phyloP scores from a whole-genome alignment of 2,329 filamentous ascomycete species.

The Diaporthe citri region DNA sequence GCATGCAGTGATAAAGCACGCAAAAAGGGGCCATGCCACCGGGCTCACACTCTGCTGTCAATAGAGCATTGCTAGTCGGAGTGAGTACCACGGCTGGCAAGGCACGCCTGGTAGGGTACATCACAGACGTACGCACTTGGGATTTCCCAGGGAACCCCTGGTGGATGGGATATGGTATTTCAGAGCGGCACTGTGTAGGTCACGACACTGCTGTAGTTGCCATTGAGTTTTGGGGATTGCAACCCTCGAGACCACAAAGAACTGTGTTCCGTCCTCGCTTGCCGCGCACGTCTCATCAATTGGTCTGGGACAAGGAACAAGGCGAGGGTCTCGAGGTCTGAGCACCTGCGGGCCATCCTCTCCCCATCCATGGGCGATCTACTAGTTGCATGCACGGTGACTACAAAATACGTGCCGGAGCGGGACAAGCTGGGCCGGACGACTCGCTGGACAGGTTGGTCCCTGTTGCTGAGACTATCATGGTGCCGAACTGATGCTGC shows the following conservation, averaged over 20 bases:
- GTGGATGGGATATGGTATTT: not conserved
- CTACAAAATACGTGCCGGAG: conserved; percentile 32
- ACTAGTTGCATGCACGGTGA: conserved; percentile 28
- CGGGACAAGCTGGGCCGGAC: conserved; percentile 28
- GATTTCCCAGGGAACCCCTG: not conserved
- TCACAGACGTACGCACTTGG: not conserved
- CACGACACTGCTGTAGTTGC: conserved; percentile 4
- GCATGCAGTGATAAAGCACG: conserved; percentile 9
- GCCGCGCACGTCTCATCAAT: conserved; percentile 38
- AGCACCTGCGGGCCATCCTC: conserved; percentile 26
- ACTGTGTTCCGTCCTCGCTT: conserved; percentile 26
- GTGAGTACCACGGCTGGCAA: not conserved
- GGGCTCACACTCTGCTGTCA: not conserved
- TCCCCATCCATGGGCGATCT: conserved; percentile 17
- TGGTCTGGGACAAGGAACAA: conserved; percentile 30
- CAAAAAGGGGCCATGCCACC: conserved; percentile 10
- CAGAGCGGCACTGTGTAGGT: not conserved
- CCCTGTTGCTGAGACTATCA: conserved; percentile 32
- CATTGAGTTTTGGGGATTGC: conserved; percentile 22
- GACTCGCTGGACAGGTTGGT: conserved; percentile 2
- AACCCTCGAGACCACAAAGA: conserved; percentile 8
- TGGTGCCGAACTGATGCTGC: not conserved
- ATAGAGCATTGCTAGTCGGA: conserved; percentile 1
- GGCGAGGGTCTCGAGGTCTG: conserved; percentile 27
- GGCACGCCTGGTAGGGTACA: not conserved